Evolutionary conservation across 495 filamentous ascomycete genomes (phyloP).

Genomic region (Staphylotrichum tortipilum): DNA sequence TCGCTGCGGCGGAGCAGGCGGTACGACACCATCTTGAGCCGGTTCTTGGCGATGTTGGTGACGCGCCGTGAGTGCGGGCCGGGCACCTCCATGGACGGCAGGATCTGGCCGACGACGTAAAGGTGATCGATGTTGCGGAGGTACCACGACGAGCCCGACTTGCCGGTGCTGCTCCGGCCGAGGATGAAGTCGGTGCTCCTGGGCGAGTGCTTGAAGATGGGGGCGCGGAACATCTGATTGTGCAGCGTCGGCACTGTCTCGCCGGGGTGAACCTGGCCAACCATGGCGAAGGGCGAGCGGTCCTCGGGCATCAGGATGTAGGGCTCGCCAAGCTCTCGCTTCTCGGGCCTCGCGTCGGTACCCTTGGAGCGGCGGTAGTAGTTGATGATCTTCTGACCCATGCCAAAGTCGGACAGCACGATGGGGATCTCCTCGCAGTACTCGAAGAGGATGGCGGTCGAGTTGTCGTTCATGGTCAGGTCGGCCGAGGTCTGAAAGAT

Average conservation of each 20-base stretch:
- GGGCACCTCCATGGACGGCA: constrained; percentile 86
- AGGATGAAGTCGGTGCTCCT: constrained; percentile 83
- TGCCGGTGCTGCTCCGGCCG: constrained; percentile 64
- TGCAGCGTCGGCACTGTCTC: constrained; percentile 82
- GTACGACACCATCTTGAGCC: constrained; percentile 90
- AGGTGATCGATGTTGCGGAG: constrained; percentile 83
- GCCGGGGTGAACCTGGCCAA: constrained; percentile 84
- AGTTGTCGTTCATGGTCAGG: constrained; percentile 79
- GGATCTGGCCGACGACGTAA: constrained; percentile 80
- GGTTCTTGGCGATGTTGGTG: constrained; percentile 87
- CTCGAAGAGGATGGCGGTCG: constrained; percentile 76
- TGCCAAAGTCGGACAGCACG: constrained; percentile 90
- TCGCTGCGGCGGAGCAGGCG: constrained; percentile 69
- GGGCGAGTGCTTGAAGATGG: constrained; percentile 77
- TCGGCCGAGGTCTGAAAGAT: constrained; percentile 68
- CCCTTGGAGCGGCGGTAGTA: constrained; percentile 85
- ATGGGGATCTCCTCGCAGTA: constrained; percentile 92
- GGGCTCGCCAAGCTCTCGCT: constrained; percentile 67
- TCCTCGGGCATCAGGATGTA: constrained; percentile 82
- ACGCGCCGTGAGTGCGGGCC: constrained; percentile 89
- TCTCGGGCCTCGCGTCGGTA: constrained; percentile 51
- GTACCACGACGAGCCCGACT: constrained; percentile 64
- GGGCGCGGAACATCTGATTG: constrained; percentile 91
- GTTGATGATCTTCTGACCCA: constrained; percentile 91
- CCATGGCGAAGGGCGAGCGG: constrained; percentile 88